These are phyloP conservation scores for Kazachstania sp. DNA, from an alignment of 1,139 yeast species.

Conservation along the genomic window DNA sequence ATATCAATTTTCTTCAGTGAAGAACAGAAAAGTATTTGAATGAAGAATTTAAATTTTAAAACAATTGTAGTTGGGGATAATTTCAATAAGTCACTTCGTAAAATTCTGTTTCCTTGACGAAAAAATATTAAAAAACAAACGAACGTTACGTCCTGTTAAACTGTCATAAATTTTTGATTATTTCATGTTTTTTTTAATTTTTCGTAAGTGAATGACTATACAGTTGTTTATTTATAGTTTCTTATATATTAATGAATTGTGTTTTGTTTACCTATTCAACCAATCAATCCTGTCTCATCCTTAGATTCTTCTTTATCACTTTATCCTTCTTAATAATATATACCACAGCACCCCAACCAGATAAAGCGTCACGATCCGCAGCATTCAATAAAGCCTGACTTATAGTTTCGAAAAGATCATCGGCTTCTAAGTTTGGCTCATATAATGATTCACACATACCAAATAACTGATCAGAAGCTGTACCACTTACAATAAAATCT, in stretches of 20 bases:
- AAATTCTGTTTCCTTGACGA: no score
- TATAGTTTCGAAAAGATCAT: constrained; percentile 90
- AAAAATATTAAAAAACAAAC: no score
- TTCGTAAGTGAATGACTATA: constrained; percentile 20
- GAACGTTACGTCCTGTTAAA: no score
- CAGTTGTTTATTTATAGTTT: not conserved
- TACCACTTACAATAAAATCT: constrained; percentile 95
- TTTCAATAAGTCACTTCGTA: no score
- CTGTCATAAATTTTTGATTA: not conserved
- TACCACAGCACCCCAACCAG: constrained; percentile 98
- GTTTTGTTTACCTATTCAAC: not conserved
- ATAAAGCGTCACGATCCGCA: constrained; percentile 92
- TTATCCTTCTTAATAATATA: constrained; percentile 88
- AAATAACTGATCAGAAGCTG: constrained; percentile 89
- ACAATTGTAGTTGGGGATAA: no score
- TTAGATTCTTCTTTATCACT: constrained; percentile 76
- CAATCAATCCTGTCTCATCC: constrained; percentile 81
- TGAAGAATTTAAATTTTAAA: no score
- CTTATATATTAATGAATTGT: not conserved
- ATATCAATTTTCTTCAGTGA: no score
- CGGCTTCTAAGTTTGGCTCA: constrained; percentile 90
- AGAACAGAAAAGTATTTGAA: no score
- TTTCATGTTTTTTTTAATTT: not conserved
- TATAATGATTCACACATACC: constrained; percentile 99
- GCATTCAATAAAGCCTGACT: constrained; percentile 92